Base-by-base conservation (phyloP, 148 eudicot genomes). In the Persicaria tinctoria region DNA sequence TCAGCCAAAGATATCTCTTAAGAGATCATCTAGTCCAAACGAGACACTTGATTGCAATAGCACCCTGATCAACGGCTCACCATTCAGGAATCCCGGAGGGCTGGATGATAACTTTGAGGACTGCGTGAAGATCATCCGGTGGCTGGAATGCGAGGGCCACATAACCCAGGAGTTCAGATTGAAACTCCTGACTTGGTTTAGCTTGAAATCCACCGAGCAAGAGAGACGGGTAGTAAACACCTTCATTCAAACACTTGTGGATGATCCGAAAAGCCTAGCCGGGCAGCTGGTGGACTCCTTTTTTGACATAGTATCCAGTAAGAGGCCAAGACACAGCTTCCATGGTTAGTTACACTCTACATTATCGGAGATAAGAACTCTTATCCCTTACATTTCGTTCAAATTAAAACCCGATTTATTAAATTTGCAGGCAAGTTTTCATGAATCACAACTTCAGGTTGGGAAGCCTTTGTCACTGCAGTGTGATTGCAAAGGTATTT, bases 161-260 rank as follows among this genome's bases (percentile, higher is more conserved):
- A 82, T 94, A 18, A 82, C 81, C 60, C 86, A 76, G 79, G 96
- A 90, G 70, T 92, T 92, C 57, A 88, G 97, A 76, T 76, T 88
- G 77, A 94, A 90, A 49, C 69, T 94, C 59, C 76, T 94, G 59
- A 92, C 96, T 23, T 94, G 98, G 98, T 92, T 87, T 79, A 89
- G 98, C 82, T 82, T 94, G 73, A 85, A 93, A 73, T 88, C 97
- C 17, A 90, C 89, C 0, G 92, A 86, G 83, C 96, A 92, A 75
- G 97, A 90, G 75, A 86, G 98, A 12, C 85, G 93, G 79, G 92
- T 92, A 32, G 96, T 92, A 0, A 77, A 85, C 79, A 90, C 97
- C 18, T 94, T 89, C 71, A 89, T 94, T 68, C 87, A 78, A 73
- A 82, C 96, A 55, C 76, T 94, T 13, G 62, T 74, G 2, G 93